phyloP scores from a whole-genome alignment of 139 green algal species.

The Raphidocelis subcapitata region DNA sequence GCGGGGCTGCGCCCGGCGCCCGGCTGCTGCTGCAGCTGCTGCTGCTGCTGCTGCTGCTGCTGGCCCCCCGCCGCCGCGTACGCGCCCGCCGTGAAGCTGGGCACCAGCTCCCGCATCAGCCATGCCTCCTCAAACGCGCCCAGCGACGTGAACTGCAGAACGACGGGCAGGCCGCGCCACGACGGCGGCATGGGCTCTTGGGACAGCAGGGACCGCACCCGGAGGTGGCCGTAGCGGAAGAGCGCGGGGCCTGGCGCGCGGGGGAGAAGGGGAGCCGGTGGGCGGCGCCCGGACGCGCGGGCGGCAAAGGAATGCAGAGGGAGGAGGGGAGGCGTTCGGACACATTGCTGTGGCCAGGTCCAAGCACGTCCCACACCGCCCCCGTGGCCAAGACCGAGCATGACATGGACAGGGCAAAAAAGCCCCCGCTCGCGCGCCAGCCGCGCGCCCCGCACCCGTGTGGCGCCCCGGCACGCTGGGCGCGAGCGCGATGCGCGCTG shows the following conservation, averaged over 20 bases:
- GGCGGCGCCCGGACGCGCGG: not conserved
- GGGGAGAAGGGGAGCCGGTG: not conserved
- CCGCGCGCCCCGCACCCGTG: slow-evolving; percentile 11
- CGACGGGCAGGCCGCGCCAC: slow-evolving; percentile 31
- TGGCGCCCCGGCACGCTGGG: slow-evolving; percentile 57
- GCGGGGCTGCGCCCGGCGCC: not conserved
- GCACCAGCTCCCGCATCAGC: slow-evolving; percentile 61
- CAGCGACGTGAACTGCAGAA: slow-evolving; percentile 71
- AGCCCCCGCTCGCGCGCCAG: too few relatives aligned
- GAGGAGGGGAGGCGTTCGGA: too few relatives aligned
- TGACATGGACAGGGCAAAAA: too few relatives aligned
- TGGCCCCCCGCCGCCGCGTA: not conserved
- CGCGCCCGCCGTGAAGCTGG: slow-evolving; percentile 46
- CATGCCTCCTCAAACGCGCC: slow-evolving; percentile 63
- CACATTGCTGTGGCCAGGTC: too few relatives aligned
- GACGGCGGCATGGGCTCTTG: not conserved
- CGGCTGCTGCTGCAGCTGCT: not conserved
- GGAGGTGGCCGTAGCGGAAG: slow-evolving; percentile 67
- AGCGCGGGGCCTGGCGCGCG: slow-evolving; percentile 23
- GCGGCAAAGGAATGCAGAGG: not conserved
- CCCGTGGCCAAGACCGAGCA: too few relatives aligned
- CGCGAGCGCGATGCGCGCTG: slow-evolving; percentile 52
- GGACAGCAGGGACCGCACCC: slow-evolving; percentile 49
- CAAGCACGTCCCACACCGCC: too few relatives aligned
- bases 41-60: slow-evolving; percentile 14